phyloP scores from a whole-genome alignment of 1,139 yeast species.

The Debaryomyces singareniensis region DNA sequence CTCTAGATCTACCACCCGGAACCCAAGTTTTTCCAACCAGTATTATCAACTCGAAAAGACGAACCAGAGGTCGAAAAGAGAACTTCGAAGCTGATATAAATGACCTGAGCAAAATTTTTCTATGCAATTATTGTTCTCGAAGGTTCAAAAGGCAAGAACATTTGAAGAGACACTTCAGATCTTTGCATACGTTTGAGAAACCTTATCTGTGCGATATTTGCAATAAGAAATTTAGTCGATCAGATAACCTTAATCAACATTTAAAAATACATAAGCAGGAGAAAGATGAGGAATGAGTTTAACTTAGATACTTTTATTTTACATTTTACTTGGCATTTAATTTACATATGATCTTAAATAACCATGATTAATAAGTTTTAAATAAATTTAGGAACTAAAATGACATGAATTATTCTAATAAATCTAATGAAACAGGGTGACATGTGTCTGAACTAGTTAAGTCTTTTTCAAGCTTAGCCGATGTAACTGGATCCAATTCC shows the following conservation, averaged over 20 bases:
- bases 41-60: conserved; percentile 26
- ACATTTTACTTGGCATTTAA: too few relatives aligned
- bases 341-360: too few relatives aligned
- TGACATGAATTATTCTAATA: too few relatives aligned
- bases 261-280: conserved; percentile 58
- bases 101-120: conserved; percentile 35
- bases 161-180: conserved; percentile 67
- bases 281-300: conserved; percentile 11
- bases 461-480: conserved; percentile 10
- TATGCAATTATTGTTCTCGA: conserved; percentile 49
- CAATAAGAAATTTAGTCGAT: conserved; percentile 65
- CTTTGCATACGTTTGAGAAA: conserved; percentile 68
- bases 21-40: conserved; percentile 33
- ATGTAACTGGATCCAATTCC: conserved; percentile 14
- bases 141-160: conserved; percentile 77
- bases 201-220: conserved; percentile 71
- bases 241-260: conserved; percentile 74
- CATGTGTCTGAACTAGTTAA: too few relatives aligned
- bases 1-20: conserved; percentile 36
- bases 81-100: conserved; percentile 40
- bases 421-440: too few relatives aligned
- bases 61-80: conserved; percentile 42
- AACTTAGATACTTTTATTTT: too few relatives aligned
- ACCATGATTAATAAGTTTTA: too few relatives aligned
- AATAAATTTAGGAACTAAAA: too few relatives aligned